These are phyloP conservation scores for Nicotiana tomentosiformis DNA, from an alignment of 257 asterid species.

Conservation along the genomic window DNA sequence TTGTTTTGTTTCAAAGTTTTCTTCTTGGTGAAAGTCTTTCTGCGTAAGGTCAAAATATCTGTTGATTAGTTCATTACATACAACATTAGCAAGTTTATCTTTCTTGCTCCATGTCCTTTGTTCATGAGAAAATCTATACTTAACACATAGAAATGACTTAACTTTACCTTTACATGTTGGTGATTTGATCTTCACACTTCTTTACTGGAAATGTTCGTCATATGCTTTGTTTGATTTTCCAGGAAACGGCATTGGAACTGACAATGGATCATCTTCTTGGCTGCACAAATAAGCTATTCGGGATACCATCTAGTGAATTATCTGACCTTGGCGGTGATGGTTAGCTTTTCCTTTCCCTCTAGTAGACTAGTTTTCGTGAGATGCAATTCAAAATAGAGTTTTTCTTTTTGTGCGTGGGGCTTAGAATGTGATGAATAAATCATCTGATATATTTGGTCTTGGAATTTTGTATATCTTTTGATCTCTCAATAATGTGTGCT, in stretches of 20 bases:
- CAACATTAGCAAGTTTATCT: neutral
- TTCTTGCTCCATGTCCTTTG: neutral
- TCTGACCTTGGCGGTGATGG: slow-evolving; percentile 17
- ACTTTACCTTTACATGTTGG: neutral
- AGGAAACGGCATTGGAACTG: slow-evolving; percentile 40
- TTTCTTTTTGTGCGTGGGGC: neutral
- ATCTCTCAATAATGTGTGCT: neutral
- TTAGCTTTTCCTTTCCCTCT: slow-evolving; percentile 4
- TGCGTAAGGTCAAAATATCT: neutral
- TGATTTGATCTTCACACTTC: neutral
- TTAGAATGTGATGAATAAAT: neutral
- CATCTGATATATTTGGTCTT: neutral
- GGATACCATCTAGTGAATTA: slow-evolving; percentile 19
- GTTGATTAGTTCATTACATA: neutral
- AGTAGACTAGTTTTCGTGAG: neutral
- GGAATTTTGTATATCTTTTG: neutral
- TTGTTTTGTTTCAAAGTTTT: neutral
- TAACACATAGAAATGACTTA: neutral
- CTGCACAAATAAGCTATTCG: slow-evolving; percentile 45
- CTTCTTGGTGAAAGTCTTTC: neutral
- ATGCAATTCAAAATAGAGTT: neutral
- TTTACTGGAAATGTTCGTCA: neutral
- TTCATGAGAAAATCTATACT: neutral
- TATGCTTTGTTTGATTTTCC: slow-evolving; percentile 20
- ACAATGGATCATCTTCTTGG: slow-evolving; percentile 55